A percentile compares a stretch with the other conserved stretches of the same genome.
These are phyloP conservation scores for Penicillium verhagenii DNA, from an alignment of 495 filamentous ascomycete species.

Conservation along the genomic window DNA sequence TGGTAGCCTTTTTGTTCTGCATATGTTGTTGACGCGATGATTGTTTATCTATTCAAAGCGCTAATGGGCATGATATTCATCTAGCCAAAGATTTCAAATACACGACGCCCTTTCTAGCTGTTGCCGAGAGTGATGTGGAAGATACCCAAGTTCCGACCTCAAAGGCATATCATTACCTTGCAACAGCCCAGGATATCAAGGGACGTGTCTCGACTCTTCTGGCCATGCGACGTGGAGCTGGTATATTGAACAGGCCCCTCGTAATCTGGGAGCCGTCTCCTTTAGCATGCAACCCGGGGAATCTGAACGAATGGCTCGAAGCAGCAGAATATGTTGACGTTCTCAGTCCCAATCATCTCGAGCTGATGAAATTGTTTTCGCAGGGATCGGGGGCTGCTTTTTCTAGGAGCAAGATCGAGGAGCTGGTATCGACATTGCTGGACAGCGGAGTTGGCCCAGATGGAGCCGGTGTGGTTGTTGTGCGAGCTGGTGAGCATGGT, in stretches of 20 bases:
- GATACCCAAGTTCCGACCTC: conserved; percentile 10
- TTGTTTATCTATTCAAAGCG: too few relatives aligned
- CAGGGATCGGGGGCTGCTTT: conserved; percentile 2
- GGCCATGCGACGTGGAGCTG: conserved; percentile 6
- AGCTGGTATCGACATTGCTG: conserved; percentile 19
- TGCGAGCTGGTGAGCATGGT: conserved; percentile 36
- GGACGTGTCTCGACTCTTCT: conserved; percentile 7
- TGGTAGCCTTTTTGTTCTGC: not conserved
- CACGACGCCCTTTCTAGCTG: conserved; percentile 52
- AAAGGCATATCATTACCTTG: conserved; percentile 70
- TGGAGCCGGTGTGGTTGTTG: conserved; percentile 17
- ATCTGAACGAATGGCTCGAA: conserved; percentile 21
- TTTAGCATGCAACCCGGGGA: conserved; percentile 23
- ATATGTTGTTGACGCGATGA: too few relatives aligned
- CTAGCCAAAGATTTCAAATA: conserved; percentile 72
- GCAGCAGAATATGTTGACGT: conserved; percentile 28
- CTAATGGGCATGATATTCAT: conserved; percentile 9
- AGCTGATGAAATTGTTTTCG: conserved; percentile 24
- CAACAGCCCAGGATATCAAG: conserved; percentile 56
- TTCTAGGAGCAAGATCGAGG: conserved; percentile 22
- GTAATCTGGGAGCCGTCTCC: conserved; percentile 42
- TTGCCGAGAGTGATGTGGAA: conserved; percentile 11
- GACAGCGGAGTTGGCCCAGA: conserved; percentile 21
- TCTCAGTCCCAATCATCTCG: conserved; percentile 40
- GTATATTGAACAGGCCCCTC: conserved; percentile 20